A percentile compares a stretch with the other conserved stretches of the same genome.
Evolutionary conservation across 805 yeast species (phyloP).

Genomic region (Lachancea mirantina): DNA sequence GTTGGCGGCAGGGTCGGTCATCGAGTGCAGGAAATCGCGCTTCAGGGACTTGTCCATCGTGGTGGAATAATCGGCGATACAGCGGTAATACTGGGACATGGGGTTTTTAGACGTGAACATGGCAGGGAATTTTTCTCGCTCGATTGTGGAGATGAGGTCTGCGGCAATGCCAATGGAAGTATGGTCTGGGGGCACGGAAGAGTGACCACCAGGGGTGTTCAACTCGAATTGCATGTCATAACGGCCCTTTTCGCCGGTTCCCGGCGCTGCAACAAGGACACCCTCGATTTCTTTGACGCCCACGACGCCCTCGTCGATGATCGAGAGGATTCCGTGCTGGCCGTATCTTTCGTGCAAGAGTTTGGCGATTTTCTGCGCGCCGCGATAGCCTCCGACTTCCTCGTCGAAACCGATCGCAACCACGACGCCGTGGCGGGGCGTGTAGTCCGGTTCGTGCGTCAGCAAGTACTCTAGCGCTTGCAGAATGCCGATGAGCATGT

Average conservation of each 20-base stretch:
- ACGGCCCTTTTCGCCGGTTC: slow-evolving; percentile 52
- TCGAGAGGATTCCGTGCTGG: slow-evolving; percentile 46
- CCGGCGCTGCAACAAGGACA: slow-evolving; percentile 41
- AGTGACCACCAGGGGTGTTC: slow-evolving; percentile 50
- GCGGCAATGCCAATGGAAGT: slow-evolving; percentile 67
- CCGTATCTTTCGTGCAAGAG: slow-evolving; percentile 50
- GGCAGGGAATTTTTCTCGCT: slow-evolving; percentile 41
- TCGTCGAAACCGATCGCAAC: slow-evolving; percentile 71
- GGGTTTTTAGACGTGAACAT: slow-evolving; percentile 51
- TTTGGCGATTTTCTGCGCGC: slow-evolving; percentile 48
- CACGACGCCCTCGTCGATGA: slow-evolving; percentile 58
- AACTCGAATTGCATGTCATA: slow-evolving; percentile 34
- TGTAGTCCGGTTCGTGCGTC: slow-evolving; percentile 35
- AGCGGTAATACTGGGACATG: slow-evolving; percentile 45
- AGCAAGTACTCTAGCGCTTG: slow-evolving; percentile 52
- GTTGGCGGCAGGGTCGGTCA: slow-evolving; percentile 13
- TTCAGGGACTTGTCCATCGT: slow-evolving; percentile 10
- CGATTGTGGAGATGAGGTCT: slow-evolving; percentile 47
- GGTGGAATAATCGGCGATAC: slow-evolving; percentile 43
- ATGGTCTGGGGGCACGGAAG: slow-evolving; percentile 56
- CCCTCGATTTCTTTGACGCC: slow-evolving; percentile 35
- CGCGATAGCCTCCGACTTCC: slow-evolving; percentile 56
- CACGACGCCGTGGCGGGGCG: slow-evolving; percentile 51
- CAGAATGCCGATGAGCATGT: slow-evolving; percentile 52
- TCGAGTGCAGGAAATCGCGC: slow-evolving; percentile 12